Evolutionary conservation across 2,329 filamentous ascomycete species (phyloP).

Genomic region (Nothomitra cinnamomea): DNA sequence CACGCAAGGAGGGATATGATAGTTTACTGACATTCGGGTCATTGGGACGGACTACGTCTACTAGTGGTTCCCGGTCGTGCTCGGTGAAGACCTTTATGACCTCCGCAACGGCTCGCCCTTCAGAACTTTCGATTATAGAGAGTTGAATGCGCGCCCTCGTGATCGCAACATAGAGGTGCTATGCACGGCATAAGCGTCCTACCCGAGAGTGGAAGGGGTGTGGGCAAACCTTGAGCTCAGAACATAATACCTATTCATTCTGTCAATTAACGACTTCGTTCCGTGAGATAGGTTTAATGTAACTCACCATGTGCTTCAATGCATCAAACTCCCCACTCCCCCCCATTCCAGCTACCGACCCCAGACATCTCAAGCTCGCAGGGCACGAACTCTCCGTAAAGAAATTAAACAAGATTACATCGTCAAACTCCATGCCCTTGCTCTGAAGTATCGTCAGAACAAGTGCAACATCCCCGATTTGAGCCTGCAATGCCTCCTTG

Average conservation of each 20-base stretch:
- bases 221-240: constrained; percentile 6
- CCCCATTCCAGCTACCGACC: constrained; percentile 6
- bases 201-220: not conserved
- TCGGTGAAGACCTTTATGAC: constrained; percentile 10
- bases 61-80: constrained; percentile 4
- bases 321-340: constrained; percentile 10
- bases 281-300: not conserved
- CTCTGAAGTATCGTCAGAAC: constrained; percentile 19
- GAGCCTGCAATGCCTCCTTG: constrained; percentile 13
- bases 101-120: constrained; percentile 6
- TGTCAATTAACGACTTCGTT: not conserved
- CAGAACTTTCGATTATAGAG: constrained; percentile 14
- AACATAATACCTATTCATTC: constrained; percentile 5
- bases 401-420: constrained; percentile 20
- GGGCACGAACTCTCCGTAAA: constrained; percentile 13
- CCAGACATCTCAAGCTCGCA: constrained; percentile 12
- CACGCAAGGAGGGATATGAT: not conserved
- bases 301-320: constrained; percentile 10
- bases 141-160: constrained; percentile 16
- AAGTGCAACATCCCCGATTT: constrained; percentile 16
- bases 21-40: constrained; percentile 7
- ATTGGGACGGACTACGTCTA: constrained; percentile 11
- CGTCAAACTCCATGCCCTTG: constrained; percentile 23
- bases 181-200: not conserved
- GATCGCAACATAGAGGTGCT: constrained; percentile 18